Conservation (phyloP, 768 basidiomycete species). For the Podaxis sp. region DNA sequence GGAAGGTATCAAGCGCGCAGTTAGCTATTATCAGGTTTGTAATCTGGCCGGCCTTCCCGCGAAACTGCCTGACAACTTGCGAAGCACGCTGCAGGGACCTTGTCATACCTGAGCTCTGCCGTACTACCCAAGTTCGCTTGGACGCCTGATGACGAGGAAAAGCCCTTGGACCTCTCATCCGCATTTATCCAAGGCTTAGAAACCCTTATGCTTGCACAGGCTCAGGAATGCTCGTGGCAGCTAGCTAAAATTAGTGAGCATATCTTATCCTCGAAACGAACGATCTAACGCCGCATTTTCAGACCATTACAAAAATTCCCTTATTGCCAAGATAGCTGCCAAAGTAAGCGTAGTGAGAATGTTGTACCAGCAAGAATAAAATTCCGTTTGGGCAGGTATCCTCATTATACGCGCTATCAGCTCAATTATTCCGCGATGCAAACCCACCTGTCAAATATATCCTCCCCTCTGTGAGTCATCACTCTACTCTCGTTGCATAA, state of each 20-base stretch:
- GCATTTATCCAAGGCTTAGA: constrained; percentile 64
- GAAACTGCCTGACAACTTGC: constrained; percentile 10
- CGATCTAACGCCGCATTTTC: constrained; percentile 14
- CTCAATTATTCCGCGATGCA: constrained; percentile 41
- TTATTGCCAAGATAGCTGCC: constrained; percentile 81
- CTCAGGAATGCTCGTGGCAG: constrained; percentile 97
- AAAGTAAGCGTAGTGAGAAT: constrained; percentile 42
- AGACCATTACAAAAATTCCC: constrained; percentile 76
- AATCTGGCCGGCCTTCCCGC: neutral
- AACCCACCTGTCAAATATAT: constrained; percentile 41
- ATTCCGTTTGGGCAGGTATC: constrained; percentile 22
- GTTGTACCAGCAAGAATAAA: neutral
- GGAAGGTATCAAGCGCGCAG: constrained; percentile 86
- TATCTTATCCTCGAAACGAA: constrained; percentile 2
- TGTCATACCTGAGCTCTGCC: constrained; percentile 58
- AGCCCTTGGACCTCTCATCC: constrained; percentile 64
- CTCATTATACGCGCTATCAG: constrained; percentile 8
- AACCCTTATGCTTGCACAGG: constrained; percentile 85
- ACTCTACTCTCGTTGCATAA: neutral
- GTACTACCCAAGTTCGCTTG: constrained; percentile 53
- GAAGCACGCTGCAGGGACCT: constrained; percentile 68
- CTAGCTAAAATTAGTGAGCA: constrained; percentile 76
- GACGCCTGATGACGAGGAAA: constrained; percentile 49
- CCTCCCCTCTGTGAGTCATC: constrained; percentile 52
- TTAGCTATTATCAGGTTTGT: constrained; percentile 75